Percentiles rank a stretch among this genome's conserved stretches.
phyloP scores from a whole-genome alignment of 1,284 basidiomycete genomes.

The Melampsora abietis-canadensis region DNA sequence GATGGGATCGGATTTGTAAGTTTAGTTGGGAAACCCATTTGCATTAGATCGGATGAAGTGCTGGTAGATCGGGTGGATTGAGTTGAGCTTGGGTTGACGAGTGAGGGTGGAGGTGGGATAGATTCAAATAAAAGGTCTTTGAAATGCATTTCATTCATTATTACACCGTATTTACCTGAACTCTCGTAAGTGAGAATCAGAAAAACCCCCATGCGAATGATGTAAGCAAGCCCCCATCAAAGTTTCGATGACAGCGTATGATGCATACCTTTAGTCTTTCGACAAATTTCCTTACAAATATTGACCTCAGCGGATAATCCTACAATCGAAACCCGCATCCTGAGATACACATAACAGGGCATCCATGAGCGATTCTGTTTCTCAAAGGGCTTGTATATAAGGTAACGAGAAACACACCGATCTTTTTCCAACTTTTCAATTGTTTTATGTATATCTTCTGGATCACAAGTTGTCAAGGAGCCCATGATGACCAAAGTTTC shows the following conservation, averaged over 20 bases:
- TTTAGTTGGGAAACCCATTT: slow-evolving; percentile 96
- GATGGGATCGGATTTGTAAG: slow-evolving; percentile 77
- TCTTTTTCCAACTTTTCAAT: slow-evolving; percentile 72
- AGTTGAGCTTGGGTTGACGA: slow-evolving; percentile 55
- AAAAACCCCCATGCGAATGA: slow-evolving; percentile 63
- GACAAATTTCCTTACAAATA: slow-evolving; percentile 75
- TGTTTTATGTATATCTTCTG: slow-evolving; percentile 91
- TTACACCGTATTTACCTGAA: slow-evolving; percentile 84
- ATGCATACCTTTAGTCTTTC: slow-evolving; percentile 42
- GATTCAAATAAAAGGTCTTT: slow-evolving; percentile 91
- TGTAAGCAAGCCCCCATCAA: slow-evolving; percentile 59
- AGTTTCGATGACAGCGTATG: no score
- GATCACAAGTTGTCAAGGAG: slow-evolving; percentile 91
- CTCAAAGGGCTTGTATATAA: background rate
- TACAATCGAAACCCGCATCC: slow-evolving; percentile 86
- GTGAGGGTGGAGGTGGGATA: slow-evolving; percentile 82
- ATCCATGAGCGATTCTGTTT: background rate
- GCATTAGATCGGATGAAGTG: slow-evolving; percentile 71
- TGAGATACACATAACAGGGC: slow-evolving; percentile 53
- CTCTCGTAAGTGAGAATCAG: background rate
- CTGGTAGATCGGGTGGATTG: slow-evolving; percentile 58
- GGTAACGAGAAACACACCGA: slow-evolving; percentile 42
- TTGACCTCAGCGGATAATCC: slow-evolving; percentile 95
- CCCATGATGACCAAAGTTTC: slow-evolving; percentile 92
- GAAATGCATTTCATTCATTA: slow-evolving; percentile 93